Conservation (phyloP, 2,329 filamentous ascomycete genomes). For the Taxawa tesnikishii region DNA sequence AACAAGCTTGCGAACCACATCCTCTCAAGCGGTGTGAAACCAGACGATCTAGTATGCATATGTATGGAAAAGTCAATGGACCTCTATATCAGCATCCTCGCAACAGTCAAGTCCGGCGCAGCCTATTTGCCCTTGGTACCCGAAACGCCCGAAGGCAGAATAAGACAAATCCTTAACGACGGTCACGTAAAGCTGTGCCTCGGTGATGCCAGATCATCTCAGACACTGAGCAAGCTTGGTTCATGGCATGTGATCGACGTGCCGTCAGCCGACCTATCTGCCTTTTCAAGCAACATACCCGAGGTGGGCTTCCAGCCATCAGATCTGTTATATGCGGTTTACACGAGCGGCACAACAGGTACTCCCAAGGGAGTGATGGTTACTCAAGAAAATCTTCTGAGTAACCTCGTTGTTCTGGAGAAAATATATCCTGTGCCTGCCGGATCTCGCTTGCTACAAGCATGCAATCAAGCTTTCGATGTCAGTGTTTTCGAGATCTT, state of each 20-base stretch:
- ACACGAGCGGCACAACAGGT: conserved; percentile 75
- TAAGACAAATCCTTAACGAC: conserved; percentile 50
- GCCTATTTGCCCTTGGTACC: conserved; percentile 72
- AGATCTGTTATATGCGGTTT: conserved; percentile 63
- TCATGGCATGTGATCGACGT: conserved; percentile 14
- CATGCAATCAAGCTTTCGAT: conserved; percentile 76
- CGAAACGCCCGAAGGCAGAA: conserved; percentile 51
- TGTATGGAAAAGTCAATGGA: conserved; percentile 64
- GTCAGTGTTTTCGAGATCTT: conserved; percentile 87
- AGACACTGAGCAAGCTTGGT: conserved; percentile 8
- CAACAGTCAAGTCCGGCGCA: conserved; percentile 59
- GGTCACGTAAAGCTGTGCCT: conserved; percentile 41
- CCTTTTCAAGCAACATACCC: conserved; percentile 25
- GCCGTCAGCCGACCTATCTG: conserved; percentile 16
- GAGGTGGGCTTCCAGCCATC: conserved; percentile 28
- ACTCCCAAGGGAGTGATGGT: conserved; percentile 69
- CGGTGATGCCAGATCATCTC: conserved; percentile 14
- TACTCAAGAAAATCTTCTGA: conserved; percentile 62
- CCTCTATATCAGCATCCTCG: conserved; percentile 64
- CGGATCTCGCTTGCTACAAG: conserved; percentile 57
- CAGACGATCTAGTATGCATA: conserved; percentile 55
- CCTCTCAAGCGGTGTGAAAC: conserved; percentile 28
- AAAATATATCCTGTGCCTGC: conserved; percentile 49
- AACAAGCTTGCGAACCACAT: conserved; percentile 53
- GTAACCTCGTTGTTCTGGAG: conserved; percentile 58